Percentiles rank a stretch among this genome's conserved stretches.
Evolutionary conservation across 2,329 filamentous ascomycete genomes (phyloP).

Genomic region (Ascochyta viciae-villosae): DNA sequence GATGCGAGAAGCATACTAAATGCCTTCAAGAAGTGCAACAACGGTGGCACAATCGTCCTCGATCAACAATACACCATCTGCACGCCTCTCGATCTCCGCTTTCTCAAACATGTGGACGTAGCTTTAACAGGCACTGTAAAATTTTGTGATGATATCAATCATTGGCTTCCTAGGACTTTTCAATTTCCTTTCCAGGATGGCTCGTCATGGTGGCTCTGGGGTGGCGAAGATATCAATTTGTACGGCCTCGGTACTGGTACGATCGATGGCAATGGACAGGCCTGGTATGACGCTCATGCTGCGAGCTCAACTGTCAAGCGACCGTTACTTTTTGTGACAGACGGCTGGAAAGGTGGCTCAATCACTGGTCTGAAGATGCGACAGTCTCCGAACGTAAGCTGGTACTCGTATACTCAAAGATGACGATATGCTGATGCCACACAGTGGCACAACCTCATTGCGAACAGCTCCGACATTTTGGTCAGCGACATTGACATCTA

Average conservation of each 20-base stretch:
- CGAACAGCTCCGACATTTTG: conserved; percentile 69
- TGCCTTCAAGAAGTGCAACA: conserved; percentile 66
- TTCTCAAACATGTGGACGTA: conserved; percentile 68
- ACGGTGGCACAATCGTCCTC: conserved; percentile 68
- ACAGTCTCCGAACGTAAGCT: conserved; percentile 57
- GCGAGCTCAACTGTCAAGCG: conserved; percentile 63
- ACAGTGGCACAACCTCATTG: conserved; percentile 71
- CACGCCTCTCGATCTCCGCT: conserved; percentile 70
- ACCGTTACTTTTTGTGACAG: conserved; percentile 59
- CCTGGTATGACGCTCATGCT: conserved; percentile 68
- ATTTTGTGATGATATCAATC: conserved; percentile 71
- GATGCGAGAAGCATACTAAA: conserved; percentile 55
- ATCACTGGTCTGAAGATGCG: neutral
- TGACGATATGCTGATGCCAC: conserved; percentile 14
- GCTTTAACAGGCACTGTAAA: conserved; percentile 66
- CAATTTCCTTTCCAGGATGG: conserved; percentile 70
- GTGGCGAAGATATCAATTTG: conserved; percentile 68
- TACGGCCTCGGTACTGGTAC: conserved; percentile 68
- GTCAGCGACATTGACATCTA: conserved; percentile 68
- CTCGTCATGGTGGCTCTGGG: conserved; percentile 62
- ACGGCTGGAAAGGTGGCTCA: conserved; percentile 29
- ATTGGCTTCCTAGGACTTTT: conserved; percentile 71
- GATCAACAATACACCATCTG: conserved; percentile 66
- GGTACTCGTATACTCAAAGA: conserved; percentile 19
- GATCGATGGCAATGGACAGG: conserved; percentile 69